Conservation (phyloP, 1,139 yeast genomes). For the Geotrichum reessii region DNA sequence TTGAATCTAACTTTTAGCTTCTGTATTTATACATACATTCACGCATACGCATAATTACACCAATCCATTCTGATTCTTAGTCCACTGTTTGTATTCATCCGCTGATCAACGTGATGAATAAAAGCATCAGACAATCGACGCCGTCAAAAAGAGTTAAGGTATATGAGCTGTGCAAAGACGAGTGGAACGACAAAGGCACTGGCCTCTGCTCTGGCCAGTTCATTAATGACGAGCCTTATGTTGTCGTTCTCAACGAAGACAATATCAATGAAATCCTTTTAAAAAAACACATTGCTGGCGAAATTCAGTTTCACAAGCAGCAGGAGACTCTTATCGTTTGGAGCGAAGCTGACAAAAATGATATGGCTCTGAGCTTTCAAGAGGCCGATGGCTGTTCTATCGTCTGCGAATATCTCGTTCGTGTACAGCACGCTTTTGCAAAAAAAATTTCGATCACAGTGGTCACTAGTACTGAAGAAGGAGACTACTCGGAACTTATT, state of each 20-base stretch:
- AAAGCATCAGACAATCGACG: conserved; percentile 26
- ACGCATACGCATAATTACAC: too few relatives aligned
- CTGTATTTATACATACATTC: neutral
- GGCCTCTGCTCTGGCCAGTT: conserved; percentile 81
- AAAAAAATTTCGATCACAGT: conserved; percentile 70
- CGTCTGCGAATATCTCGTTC: conserved; percentile 72
- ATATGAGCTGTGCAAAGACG: conserved; percentile 70
- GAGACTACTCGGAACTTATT: conserved; percentile 66
- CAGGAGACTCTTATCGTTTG: conserved; percentile 93
- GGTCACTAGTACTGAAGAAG: conserved; percentile 43
- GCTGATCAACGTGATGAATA: neutral
- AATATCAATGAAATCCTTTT: conserved; percentile 56
- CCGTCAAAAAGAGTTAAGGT: conserved; percentile 80
- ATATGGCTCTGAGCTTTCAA: conserved; percentile 86
- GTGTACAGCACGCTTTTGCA: conserved; percentile 58
- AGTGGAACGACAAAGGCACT: conserved; percentile 91
- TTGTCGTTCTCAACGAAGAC: conserved; percentile 69
- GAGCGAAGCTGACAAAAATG: conserved; percentile 76
- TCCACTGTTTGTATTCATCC: neutral
- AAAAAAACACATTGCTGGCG: conserved; percentile 61
- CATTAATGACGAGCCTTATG: conserved; percentile 46
- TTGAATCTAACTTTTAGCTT: neutral
- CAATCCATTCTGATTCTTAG: neutral
- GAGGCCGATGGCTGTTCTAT: conserved; percentile 86
- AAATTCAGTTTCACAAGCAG: conserved; percentile 83